phyloP scores from a whole-genome alignment of 257 asterid genomes.

The Lavandula angustifolia region DNA sequence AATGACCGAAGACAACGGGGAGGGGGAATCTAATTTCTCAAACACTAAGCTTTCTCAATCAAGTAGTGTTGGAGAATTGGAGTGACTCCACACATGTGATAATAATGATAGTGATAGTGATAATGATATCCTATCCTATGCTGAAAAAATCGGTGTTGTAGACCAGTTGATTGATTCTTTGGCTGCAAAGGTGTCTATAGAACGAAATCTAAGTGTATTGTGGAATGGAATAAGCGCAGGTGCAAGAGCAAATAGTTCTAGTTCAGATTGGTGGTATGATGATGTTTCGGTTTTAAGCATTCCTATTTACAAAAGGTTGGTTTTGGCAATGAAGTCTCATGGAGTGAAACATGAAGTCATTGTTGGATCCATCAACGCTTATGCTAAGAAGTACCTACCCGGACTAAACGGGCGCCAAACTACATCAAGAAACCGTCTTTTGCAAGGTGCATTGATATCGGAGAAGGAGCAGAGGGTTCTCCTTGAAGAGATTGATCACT shows the following conservation, averaged over 20 bases:
- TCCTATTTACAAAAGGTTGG: conserved; percentile 66
- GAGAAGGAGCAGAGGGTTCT: conserved; percentile 87
- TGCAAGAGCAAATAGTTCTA: conserved; percentile 65
- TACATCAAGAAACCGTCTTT: conserved; percentile 54
- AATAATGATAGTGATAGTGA: too few relatives aligned
- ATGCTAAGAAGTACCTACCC: conserved; percentile 79
- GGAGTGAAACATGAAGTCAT: conserved; percentile 68
- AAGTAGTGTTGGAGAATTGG: conserved; percentile 71
- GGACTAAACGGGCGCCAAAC: conserved; percentile 70
- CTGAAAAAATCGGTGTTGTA: conserved; percentile 70
- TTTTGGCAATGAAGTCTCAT: conserved; percentile 75
- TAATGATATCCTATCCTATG: conserved; percentile 58
- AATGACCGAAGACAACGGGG: conserved; percentile 93
- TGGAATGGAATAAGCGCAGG: conserved; percentile 99
- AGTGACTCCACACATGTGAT: conserved; percentile 86
- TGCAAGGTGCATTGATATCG: conserved; percentile 44
- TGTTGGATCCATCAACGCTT: conserved; percentile 70
- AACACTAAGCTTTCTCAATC: conserved; percentile 75
- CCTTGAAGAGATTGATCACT: conserved; percentile 74
- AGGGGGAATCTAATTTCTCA: conserved; percentile 76
- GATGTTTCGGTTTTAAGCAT: conserved; percentile 81
- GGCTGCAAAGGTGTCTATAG: conserved; percentile 71
- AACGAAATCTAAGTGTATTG: conserved; percentile 72
- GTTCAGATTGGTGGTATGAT: conserved; percentile 95
- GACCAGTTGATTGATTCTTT: conserved; percentile 78